Percentiles rank a stretch among this genome's conserved stretches.
phyloP scores from a whole-genome alignment of 2,329 filamentous ascomycete genomes.

The Colletotrichum liriopes region DNA sequence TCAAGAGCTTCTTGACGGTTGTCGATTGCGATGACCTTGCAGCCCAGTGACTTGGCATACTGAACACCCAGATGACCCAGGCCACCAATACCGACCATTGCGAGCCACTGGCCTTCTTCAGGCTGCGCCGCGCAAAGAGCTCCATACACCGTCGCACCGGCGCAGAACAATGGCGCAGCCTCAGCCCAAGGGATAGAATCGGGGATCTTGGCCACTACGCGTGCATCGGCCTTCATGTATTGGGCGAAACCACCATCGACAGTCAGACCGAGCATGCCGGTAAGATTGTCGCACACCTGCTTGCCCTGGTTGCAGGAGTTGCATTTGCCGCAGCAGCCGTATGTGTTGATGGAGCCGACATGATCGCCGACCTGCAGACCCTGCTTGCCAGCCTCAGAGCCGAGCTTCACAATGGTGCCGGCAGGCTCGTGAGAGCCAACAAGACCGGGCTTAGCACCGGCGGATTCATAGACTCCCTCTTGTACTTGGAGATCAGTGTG shows the following conservation, averaged over 20 bases:
- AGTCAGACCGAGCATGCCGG: constrained; percentile 46
- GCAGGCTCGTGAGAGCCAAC: constrained; percentile 75
- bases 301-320: constrained; percentile 44
- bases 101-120: constrained; percentile 45
- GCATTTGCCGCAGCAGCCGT: constrained; percentile 46
- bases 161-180: constrained; percentile 50
- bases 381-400: constrained; percentile 53
- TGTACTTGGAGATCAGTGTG: constrained; percentile 44
- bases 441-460: constrained; percentile 44
- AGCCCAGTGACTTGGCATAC: constrained; percentile 48
- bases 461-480: constrained; percentile 42
- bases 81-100: constrained; percentile 48
- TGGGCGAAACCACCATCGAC: constrained; percentile 49
- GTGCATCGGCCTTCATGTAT: constrained; percentile 47
- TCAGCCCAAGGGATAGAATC: constrained; percentile 43
- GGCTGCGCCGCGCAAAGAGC: constrained; percentile 43
- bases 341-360: constrained; percentile 57
- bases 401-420: constrained; percentile 71
- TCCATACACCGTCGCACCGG: constrained; percentile 49
- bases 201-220: constrained; percentile 48
- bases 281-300: constrained; percentile 46
- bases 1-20: constrained; percentile 43
- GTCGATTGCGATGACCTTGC: constrained; percentile 47
- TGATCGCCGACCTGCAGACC: constrained; percentile 67
- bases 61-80: constrained; percentile 48